Evolutionary conservation across 805 yeast species (phyloP), one percentile per base, ranked within the genome.

Genomic region (Starmerella tilneyi): DNA sequence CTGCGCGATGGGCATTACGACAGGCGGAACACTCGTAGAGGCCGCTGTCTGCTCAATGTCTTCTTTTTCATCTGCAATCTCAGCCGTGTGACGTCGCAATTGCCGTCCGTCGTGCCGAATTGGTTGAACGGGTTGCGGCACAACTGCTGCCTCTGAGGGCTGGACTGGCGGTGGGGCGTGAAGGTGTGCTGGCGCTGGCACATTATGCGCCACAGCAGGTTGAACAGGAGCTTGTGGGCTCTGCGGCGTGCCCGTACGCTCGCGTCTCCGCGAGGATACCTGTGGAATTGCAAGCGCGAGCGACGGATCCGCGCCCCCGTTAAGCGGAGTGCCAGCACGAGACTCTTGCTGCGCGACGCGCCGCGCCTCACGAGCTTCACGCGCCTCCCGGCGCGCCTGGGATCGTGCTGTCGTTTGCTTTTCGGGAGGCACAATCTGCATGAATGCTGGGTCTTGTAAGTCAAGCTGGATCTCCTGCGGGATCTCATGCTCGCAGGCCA

Each of bases 381-480:
- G 70, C 8, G 96, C 96, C 58, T 88, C 96, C 48, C 97, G 72
- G 52, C 96, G 71, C 39, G 82, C 75, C 65, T 89, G 97, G 56
- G 84, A 75, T 49, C 94, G 70, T 54, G 80, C 79, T 31, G 81
- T 71, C 1, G 84, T 75, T 55, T 78, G 68, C 19, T 63, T 66
- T 44, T 64, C 71, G 15, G 69, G 69, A 24, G 74, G 74, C 29
- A 71, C 60, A 9, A 75, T 62, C 48, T 76, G 81, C 58, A 68
- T 74, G 74, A 85, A 79, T n/a, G 96, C 96, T 1, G 96, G 95
- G 61, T 92, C 96, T 59, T 81, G 76, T 29, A 76, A 70, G 43
- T 56, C 56, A n/a, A 48, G 30, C 52, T 92, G 73, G 28, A 89
- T 69, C 31, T 69, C 64, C 51, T 80, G 82, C 1, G 97, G 96